Base-by-base conservation (phyloP, 2,329 filamentous ascomycete species). In the Colletotrichum acutatum region DNA sequence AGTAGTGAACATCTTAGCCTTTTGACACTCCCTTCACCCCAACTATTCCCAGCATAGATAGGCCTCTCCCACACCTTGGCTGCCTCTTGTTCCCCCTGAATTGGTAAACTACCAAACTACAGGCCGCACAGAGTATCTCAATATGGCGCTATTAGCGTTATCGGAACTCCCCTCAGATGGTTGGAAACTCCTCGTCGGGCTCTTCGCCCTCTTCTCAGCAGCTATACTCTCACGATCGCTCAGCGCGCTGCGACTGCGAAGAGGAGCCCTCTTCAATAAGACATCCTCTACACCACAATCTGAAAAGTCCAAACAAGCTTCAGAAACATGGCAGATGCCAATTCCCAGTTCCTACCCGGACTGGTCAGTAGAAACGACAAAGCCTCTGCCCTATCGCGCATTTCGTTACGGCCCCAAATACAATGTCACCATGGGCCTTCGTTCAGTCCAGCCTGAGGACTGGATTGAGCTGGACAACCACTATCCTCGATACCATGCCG, bases 401-500 rank as follows among this genome's bases (percentile, higher is more conserved):
- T 96, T 96, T 81, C 90, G 92, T 76, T 90, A 94, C 79, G 93
- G 94, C 0, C 93, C 93, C 8, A 93, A 91, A 74, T 95, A 95
- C 80, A 89, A 93, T 78, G 88, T 94, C 71, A 95, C 91, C 1
- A 93, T 95, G 91, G 93, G 94, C 0, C 85, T 96, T 2, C 88
- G 93, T n/a, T 89, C 86, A 9, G 88, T 94, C 83, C 85, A 90
- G 37, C 91, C 90, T 82, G 88, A 92, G 66, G 91, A 95, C 69
- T 95, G 94, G 94, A 95, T 96, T 78, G 93, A 97, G 82, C 88
- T 97, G 30, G 95, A 97, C 82, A 95, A 93, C 78, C 88, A 95
- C 59, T 97, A 90, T 80, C 87, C 91, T 1, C 89, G 89, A 66
- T 97, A 87, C 79, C 94, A 97, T 82, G 87, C 87, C 37, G 89